A percentile compares a stretch with the other conserved stretches of the same genome.
Conservation (phyloP, 768 basidiomycete species). For the Mycena kentingensis region DNA sequence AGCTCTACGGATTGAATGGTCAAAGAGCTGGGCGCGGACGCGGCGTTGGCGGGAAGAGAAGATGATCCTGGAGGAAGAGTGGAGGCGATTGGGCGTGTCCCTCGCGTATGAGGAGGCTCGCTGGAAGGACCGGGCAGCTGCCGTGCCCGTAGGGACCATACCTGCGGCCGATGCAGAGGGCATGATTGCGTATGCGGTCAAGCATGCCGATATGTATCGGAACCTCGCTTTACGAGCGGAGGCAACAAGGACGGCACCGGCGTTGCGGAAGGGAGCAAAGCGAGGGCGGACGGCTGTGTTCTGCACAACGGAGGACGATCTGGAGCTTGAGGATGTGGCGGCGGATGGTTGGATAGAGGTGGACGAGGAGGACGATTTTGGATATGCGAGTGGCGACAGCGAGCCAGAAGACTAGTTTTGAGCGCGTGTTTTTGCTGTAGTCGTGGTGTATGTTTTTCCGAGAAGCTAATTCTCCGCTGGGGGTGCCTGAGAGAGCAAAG, state of each 20-base stretch:
- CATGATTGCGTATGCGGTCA: background rate
- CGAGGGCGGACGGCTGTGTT: background rate
- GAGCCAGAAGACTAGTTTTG: background rate
- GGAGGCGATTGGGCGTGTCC: background rate
- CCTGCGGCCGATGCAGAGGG: background rate
- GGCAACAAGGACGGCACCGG: background rate
- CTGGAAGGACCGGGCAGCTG: background rate
- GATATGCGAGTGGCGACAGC: background rate
- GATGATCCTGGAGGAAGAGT: background rate
- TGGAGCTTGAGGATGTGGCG: background rate
- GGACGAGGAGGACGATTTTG: background rate
- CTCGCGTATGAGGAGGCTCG: background rate
- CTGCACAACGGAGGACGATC: background rate
- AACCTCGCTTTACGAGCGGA: background rate
- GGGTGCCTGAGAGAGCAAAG: too few species aligned
- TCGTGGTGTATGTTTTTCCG: too few species aligned
- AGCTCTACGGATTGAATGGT: slow-evolving; percentile 19
- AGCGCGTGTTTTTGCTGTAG: too few species aligned
- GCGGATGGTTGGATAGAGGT: background rate
- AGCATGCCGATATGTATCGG: background rate
- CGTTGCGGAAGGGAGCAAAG: background rate
- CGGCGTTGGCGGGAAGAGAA: background rate
- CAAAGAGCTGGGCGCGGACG: background rate
- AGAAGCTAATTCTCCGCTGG: too few species aligned
- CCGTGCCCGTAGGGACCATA: background rate